Base-by-base conservation (phyloP, 2,329 filamentous ascomycete genomes). In the Penicillium sp. region DNA sequence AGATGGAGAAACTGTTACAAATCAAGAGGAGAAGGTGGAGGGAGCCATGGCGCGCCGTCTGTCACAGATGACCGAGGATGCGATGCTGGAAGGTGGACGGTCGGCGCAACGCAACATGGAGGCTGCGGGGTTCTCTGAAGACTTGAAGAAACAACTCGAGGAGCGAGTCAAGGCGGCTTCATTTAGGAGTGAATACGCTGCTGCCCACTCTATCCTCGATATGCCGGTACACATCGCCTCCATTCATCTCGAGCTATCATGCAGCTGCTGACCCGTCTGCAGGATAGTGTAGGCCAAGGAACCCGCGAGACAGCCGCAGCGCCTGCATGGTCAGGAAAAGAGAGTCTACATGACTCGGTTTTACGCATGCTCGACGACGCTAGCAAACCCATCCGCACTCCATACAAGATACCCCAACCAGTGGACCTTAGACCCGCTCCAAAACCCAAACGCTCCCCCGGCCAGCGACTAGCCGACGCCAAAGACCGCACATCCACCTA, bases 281-380 rank as follows among this genome's bases (percentile, higher is more conserved):
- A 75, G 73, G 65, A 78, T 3, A 78, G 80, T n/a, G 83, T 87
- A 10, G 84, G 86, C 13, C 77, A 78, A 58, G 86, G 84, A 10
- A 87, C 86, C 1, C 78, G 82, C 52, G 81, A 86, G 43, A 80
- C 84, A 31, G 89, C 89, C 1, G 76, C 79, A 0, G 81, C 84
- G 6, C 72, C 79, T 49, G 79, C 86, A 1, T 98, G 93, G 93
- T 83, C 80, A 0, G 93, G 92, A 2, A 76, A 80, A 10, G 93
- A 97, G 70, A 76, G 75, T 4, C 72, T 86, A 1, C 81, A 85
- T 59, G 90, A 96, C 66, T 79, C 86, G 0, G 84, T 89, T 20
- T 73, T 95, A 42, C 83, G 93, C 28, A 97, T 97, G 87, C 75
- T 86, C 8, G 78, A 80, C 41, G 81, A 84, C 60, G 75, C 79